Evolutionary conservation across 169 alveolate species (phyloP).

Genomic region (Plasmodium sp.): DNA sequence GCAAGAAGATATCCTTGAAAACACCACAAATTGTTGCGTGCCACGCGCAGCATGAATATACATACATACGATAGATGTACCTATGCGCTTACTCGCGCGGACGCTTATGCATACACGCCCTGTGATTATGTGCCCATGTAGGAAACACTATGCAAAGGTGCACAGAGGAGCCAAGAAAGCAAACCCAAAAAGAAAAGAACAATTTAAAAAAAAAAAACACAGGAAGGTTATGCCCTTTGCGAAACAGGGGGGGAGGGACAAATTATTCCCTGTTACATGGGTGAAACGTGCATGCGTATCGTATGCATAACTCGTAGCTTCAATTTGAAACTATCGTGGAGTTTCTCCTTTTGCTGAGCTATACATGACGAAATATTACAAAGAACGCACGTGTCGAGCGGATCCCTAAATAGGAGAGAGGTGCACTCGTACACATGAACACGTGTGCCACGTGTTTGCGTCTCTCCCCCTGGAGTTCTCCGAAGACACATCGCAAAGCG

Average conservation of each 20-base stretch:
- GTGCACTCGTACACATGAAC: neutral
- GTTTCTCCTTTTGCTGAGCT: neutral
- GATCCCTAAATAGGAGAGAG: neutral
- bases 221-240: neutral
- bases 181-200: neutral
- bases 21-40: neutral
- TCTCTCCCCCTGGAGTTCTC: neutral
- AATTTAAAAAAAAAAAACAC: neutral
- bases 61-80: neutral
- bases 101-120: neutral
- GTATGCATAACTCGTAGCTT: neutral
- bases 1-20: neutral
- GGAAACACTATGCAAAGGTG: neutral
- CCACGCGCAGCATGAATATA: neutral
- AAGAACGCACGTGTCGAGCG: neutral
- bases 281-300: neutral
- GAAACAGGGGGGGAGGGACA: neutral
- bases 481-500: neutral
- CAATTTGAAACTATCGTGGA: neutral
- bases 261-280: neutral
- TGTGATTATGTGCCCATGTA: neutral
- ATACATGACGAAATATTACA: neutral
- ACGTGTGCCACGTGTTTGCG: neutral
- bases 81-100: neutral
- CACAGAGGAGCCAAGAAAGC: neutral